A percentile compares a stretch with the other conserved stretches of the same genome.
Conservation (phyloP, 148 eudicot species). For the Camellia lanceoleosa region DNA sequence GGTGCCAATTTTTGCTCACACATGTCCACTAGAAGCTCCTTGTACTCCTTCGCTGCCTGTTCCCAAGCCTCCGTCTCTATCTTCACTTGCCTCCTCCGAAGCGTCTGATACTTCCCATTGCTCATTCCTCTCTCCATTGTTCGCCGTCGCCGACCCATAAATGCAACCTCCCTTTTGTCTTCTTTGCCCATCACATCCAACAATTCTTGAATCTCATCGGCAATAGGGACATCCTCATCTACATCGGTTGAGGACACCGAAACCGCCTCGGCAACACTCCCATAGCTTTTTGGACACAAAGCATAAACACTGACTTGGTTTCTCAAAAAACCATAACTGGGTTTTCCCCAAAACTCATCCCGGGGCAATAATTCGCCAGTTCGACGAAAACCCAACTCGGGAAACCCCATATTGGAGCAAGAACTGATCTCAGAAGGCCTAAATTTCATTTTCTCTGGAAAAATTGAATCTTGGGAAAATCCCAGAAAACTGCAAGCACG, state of each 20-base stretch:
- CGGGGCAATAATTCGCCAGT: conserved; percentile 25
- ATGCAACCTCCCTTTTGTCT: conserved; percentile 32
- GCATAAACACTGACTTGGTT: conserved; percentile 29
- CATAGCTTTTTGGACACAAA: conserved; percentile 50
- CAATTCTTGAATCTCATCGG: conserved; percentile 61
- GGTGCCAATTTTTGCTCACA: conserved; percentile 86
- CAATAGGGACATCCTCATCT: conserved; percentile 49
- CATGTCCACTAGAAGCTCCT: conserved; percentile 80
- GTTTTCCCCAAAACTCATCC: conserved; percentile 31
- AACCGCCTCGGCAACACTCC: conserved; percentile 68
- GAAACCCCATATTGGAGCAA: conserved; percentile 26
- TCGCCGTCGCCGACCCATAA: conserved; percentile 6
- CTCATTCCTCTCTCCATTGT: conserved; percentile 38
- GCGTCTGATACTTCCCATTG: conserved; percentile 40
- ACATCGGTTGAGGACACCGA: conserved; percentile 35
- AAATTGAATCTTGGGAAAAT: conserved; percentile 29
- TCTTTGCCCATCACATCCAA: conserved; percentile 58
- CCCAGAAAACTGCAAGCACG: conserved; percentile 45
- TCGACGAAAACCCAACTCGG: conserved; percentile 41
- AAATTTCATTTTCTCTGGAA: conserved; percentile 26
- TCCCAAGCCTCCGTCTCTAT: conserved; percentile 92
- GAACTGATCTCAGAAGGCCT: conserved; percentile 24
- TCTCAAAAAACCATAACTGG: conserved; percentile 23
- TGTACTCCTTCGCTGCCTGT: conserved; percentile 80
- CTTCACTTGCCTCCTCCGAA: conserved; percentile 73